Evolutionary conservation across 352 stramenopile genomes (phyloP).

Genomic region (Achlya hypogyna): DNA sequence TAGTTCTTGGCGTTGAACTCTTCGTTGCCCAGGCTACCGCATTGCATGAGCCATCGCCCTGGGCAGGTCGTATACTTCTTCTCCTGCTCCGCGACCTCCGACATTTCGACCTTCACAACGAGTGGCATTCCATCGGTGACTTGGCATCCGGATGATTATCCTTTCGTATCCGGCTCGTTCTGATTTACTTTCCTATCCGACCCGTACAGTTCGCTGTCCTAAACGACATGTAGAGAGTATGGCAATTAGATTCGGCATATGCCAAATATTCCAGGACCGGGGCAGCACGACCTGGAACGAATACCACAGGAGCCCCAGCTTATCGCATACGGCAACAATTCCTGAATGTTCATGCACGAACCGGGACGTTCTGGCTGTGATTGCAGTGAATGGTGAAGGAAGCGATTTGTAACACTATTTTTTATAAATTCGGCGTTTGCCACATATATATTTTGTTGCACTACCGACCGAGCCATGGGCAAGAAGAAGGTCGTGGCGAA

Average conservation of each 20-base stretch:
- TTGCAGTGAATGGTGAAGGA: no score
- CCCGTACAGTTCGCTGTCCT: not conserved
- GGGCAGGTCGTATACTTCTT: not conserved
- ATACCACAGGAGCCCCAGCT: no score
- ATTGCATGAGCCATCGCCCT: not conserved
- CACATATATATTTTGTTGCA: not conserved
- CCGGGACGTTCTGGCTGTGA: no score
- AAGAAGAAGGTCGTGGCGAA: slow-evolving; percentile 7
- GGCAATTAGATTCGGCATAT: not conserved
- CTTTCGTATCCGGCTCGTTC: not conserved
- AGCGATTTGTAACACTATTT: no score
- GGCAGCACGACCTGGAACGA: no score
- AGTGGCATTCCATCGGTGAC: slow-evolving; percentile 3
- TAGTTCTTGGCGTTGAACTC: slow-evolving; percentile 85
- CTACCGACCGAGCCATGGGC: not conserved
- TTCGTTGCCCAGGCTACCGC: slow-evolving; percentile 56
- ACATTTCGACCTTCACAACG: not conserved
- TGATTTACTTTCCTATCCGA: not conserved
- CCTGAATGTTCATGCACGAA: no score
- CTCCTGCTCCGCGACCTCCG: slow-evolving; percentile 5
- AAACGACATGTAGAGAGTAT: not conserved
- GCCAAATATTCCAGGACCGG: not conserved
- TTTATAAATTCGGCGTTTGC: no score
- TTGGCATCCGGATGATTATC: not conserved
- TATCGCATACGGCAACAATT: no score